phyloP scores from a whole-genome alignment of 2,329 filamentous ascomycete species.

The Teratosphaeria epicoccoides region DNA sequence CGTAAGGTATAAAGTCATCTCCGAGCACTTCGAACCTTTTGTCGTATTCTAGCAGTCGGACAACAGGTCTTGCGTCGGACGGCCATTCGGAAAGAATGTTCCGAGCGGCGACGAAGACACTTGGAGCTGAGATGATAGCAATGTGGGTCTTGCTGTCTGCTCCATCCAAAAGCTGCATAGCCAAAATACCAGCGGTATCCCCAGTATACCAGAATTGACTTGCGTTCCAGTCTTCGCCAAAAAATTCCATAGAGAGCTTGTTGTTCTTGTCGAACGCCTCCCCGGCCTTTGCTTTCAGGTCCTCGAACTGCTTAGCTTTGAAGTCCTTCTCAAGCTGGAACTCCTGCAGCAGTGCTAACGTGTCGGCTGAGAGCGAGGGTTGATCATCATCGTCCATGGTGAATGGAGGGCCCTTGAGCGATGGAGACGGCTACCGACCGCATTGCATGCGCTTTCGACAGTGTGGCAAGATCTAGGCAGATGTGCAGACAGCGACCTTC shows the following conservation, averaged over 20 bases:
- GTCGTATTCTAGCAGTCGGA: conserved; percentile 65
- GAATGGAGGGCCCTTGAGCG: neutral
- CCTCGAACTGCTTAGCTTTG: conserved; percentile 55
- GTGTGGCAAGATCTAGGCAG: too few species aligned
- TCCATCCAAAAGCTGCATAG: conserved; percentile 54
- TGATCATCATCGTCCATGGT: conserved; percentile 10
- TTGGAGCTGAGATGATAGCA: conserved; percentile 63
- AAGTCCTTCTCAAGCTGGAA: conserved; percentile 66
- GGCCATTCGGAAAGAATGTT: conserved; percentile 40
- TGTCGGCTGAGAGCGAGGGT: conserved; percentile 49
- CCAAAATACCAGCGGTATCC: conserved; percentile 55
- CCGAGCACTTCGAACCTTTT: conserved; percentile 62
- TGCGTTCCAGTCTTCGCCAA: conserved; percentile 73
- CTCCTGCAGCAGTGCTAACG: conserved; percentile 58
- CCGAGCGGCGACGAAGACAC: conserved; percentile 65
- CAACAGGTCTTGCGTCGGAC: conserved; percentile 39
- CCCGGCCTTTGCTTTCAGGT: conserved; percentile 53
- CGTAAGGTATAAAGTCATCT: conserved; percentile 66
- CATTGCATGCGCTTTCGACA: neutral
- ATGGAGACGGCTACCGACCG: neutral
- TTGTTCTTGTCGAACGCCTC: conserved; percentile 34
- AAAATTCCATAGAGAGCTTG: conserved; percentile 54
- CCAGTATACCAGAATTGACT: conserved; percentile 74
- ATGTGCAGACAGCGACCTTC: too few species aligned
- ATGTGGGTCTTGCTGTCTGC: conserved; percentile 49